Conservation (phyloP, 2,329 filamentous ascomycete genomes). For the Colletotrichum sp. region DNA sequence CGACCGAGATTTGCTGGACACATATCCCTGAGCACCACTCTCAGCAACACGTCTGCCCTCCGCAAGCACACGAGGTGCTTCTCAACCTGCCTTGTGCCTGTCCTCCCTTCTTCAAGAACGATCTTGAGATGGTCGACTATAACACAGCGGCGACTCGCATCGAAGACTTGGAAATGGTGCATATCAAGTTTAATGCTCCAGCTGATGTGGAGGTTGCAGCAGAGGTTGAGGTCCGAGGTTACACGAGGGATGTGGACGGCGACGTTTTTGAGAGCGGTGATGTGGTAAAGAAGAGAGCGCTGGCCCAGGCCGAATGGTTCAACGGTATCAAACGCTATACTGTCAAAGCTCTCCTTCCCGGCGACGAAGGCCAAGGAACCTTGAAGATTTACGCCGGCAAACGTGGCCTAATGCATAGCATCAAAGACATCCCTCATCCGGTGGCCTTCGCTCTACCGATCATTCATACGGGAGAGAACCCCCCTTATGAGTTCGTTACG, state of each 20-base stretch:
- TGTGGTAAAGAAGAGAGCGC: slow-evolving; percentile 79
- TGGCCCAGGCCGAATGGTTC: slow-evolving; percentile 93
- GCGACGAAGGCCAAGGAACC: slow-evolving; percentile 86
- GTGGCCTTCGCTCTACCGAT: slow-evolving; percentile 90
- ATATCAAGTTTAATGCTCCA: slow-evolving; percentile 87
- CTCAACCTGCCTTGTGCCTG: slow-evolving; percentile 86
- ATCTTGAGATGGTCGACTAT: slow-evolving; percentile 82
- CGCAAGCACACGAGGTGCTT: slow-evolving; percentile 83
- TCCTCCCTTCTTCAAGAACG: slow-evolving; percentile 86
- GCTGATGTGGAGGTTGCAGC: slow-evolving; percentile 90
- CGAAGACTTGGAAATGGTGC: slow-evolving; percentile 92
- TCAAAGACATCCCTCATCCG: slow-evolving; percentile 93
- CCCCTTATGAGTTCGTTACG: slow-evolving; percentile 89
- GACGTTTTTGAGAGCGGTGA: slow-evolving; percentile 95
- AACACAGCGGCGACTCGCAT: slow-evolving; percentile 86
- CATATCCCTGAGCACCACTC: slow-evolving; percentile 87
- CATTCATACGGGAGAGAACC: slow-evolving; percentile 89
- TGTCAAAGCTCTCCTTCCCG: slow-evolving; percentile 88
- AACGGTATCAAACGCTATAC: slow-evolving; percentile 88
- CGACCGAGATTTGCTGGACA: slow-evolving; percentile 91
- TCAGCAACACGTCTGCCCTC: slow-evolving; percentile 92
- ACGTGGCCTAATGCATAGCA: slow-evolving; percentile 94
- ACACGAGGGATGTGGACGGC: slow-evolving; percentile 82
- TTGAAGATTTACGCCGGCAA: slow-evolving; percentile 94
- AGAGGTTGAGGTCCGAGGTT: slow-evolving; percentile 86